These are phyloP conservation scores for Penicillium lagena DNA, from an alignment of 495 filamentous ascomycete genomes.

Conservation along the genomic window DNA sequence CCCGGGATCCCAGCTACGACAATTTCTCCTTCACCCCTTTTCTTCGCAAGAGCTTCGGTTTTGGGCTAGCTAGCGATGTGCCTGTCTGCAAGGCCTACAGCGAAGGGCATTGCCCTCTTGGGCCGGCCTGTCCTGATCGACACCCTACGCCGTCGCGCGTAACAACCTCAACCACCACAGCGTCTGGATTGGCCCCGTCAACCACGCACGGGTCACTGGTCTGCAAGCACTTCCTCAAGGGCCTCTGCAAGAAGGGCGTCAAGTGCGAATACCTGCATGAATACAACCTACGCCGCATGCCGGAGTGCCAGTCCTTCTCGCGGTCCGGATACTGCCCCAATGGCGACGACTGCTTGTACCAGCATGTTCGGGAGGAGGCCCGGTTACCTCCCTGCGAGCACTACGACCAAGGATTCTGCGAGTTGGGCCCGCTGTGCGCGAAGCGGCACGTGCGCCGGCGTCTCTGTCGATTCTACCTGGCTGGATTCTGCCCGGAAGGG, in stretches of 20 bases:
- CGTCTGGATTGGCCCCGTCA: conserved; percentile 43
- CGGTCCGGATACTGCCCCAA: conserved; percentile 90
- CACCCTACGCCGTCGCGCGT: conserved; percentile 45
- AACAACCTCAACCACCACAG: conserved; percentile 46
- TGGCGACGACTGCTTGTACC: conserved; percentile 93
- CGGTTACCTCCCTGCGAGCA: conserved; percentile 83
- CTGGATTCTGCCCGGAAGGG: conserved; percentile 91
- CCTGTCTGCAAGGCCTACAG: conserved; percentile 77
- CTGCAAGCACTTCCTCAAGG: conserved; percentile 98
- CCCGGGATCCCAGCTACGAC: conserved; percentile 51
- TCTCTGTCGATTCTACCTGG: conserved; percentile 80
- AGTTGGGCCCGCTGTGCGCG: conserved; percentile 76
- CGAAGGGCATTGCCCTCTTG: conserved; percentile 72
- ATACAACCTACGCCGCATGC: conserved; percentile 96
- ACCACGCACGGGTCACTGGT: conserved; percentile 61
- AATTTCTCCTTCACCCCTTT: conserved; percentile 69
- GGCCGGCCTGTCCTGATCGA: conserved; percentile 65
- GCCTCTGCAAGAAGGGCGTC: conserved; percentile 94
- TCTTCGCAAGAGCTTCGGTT: conserved; percentile 67
- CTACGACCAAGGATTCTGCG: conserved; percentile 94
- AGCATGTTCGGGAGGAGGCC: conserved; percentile 81
- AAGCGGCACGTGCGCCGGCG: conserved; percentile 74
- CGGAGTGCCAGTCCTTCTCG: conserved; percentile 89
- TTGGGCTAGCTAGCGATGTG: conserved; percentile 66
- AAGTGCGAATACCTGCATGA: conserved; percentile 96